Conservation (phyloP, 768 basidiomycete genomes). For the Trametes punicea region DNA sequence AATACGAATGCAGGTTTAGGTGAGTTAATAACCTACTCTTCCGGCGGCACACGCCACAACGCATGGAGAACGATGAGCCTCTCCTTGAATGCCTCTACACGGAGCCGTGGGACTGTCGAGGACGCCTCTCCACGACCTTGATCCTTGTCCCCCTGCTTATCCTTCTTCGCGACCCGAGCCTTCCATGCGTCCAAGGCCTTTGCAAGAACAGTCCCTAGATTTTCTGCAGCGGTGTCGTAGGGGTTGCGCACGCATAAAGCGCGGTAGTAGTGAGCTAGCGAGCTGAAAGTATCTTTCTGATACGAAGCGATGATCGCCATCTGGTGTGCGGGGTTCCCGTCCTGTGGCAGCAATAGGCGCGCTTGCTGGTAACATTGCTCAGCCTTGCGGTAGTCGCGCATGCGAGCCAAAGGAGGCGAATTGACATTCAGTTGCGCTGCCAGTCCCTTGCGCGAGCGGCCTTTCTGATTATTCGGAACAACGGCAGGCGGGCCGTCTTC, state of each 20-base stretch:
- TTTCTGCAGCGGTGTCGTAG: conserved; percentile 85
- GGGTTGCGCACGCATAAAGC: conserved; percentile 84
- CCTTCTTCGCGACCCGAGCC: conserved; percentile 32
- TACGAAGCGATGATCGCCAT: conserved; percentile 91
- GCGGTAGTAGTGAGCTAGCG: conserved; percentile 85
- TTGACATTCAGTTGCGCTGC: conserved; percentile 40
- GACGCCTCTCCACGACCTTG: conserved; percentile 33
- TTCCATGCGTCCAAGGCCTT: conserved; percentile 64
- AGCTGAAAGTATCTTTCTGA: conserved; percentile 74
- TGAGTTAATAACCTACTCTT: conserved; percentile 48
- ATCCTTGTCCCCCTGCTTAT: conserved; percentile 22
- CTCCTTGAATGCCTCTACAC: conserved; percentile 67
- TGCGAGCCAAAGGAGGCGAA: conserved; percentile 37
- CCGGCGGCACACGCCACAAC: conserved; percentile 52
- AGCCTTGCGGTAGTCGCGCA: conserved; percentile 71
- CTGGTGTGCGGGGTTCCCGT: conserved; percentile 95
- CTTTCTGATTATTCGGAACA: conserved; percentile 32
- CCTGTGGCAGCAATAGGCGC: conserved; percentile 72
- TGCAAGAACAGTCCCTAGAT: conserved; percentile 68
- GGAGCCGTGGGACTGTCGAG: conserved; percentile 43
- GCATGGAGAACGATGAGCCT: conserved; percentile 76
- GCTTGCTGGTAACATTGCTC: conserved; percentile 86
- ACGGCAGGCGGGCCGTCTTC: conserved; percentile 48
- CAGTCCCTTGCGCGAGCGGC: conserved; percentile 47
- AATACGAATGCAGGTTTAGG: conserved; percentile 14